A percentile compares a stretch with the other conserved stretches of the same genome.
phyloP scores from a whole-genome alignment of 768 basidiomycete genomes.

The Lactarius sanguifluus region DNA sequence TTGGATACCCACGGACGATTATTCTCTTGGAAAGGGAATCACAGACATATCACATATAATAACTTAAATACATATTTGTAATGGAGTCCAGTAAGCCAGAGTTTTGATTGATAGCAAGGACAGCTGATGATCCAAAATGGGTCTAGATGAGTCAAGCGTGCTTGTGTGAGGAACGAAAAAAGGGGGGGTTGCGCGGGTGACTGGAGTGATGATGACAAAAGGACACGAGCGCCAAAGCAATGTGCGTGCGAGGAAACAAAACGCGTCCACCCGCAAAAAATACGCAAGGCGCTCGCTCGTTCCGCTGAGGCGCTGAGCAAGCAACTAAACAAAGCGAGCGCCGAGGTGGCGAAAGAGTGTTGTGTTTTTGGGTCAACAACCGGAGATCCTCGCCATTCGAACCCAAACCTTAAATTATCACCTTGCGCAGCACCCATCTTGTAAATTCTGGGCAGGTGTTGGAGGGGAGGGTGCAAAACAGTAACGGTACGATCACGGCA shows the following conservation, averaged over 20 bases:
- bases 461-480: background rate
- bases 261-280: background rate
- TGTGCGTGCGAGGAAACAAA: constrained; percentile 1
- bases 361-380: background rate
- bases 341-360: background rate
- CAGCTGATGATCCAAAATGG: background rate
- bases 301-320: background rate
- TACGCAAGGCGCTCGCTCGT: background rate
- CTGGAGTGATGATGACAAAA: background rate
- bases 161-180: background rate
- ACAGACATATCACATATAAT: background rate
- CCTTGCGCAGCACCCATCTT: background rate
- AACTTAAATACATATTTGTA: background rate
- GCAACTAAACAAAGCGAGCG: background rate
- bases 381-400: constrained; percentile 10
- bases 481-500: constrained; percentile 22
- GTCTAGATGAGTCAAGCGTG: background rate
- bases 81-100: background rate
- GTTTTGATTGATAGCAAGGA: background rate
- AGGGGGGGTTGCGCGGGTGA: background rate
- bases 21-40: background rate
- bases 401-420: constrained; percentile 17
- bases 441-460: background rate
- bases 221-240: background rate
- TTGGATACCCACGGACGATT: constrained; percentile 8